A percentile compares a stretch with the other conserved stretches of the same genome.
Evolutionary conservation across 768 basidiomycete genomes (phyloP).

Genomic region (Termitomyces sp.): DNA sequence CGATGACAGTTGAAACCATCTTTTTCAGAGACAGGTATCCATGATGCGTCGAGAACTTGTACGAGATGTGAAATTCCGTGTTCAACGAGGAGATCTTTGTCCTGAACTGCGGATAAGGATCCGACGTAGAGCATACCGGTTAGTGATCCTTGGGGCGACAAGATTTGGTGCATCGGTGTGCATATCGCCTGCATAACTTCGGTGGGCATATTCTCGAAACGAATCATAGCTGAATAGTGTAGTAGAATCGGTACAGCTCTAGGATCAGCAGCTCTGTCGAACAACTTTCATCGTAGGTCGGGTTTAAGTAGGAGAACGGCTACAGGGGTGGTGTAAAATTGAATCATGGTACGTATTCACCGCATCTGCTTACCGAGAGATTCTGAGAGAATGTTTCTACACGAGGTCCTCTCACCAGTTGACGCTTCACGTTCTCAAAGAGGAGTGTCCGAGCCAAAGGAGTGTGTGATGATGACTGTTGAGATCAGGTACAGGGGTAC

Average conservation of each 20-base stretch:
- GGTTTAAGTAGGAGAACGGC: slow-evolving; percentile 14
- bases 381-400: slow-evolving; percentile 6
- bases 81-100: slow-evolving; percentile 42
- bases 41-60: slow-evolving; percentile 58
- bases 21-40: slow-evolving; percentile 45
- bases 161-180: slow-evolving; percentile 77
- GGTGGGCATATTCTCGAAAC: slow-evolving; percentile 68
- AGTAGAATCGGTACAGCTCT: not conserved
- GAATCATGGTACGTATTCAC: slow-evolving; percentile 9
- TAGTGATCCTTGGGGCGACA: slow-evolving; percentile 30
- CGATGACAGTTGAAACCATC: slow-evolving; percentile 52
- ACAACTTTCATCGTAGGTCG: slow-evolving; percentile 10
- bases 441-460: slow-evolving; percentile 8
- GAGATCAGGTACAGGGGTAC: slow-evolving; percentile 13
- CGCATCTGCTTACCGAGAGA: slow-evolving; percentile 14
- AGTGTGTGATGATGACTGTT: slow-evolving; percentile 1
- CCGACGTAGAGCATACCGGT: slow-evolving; percentile 64
- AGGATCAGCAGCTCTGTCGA: slow-evolving; percentile 4
- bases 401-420: slow-evolving; percentile 6
- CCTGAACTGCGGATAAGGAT: slow-evolving; percentile 54
- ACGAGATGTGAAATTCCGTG: slow-evolving; percentile 51
- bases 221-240: slow-evolving; percentile 48
- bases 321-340: slow-evolving; percentile 14
- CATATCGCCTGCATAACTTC: slow-evolving; percentile 83
- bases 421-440: slow-evolving; percentile 5